phyloP scores from a whole-genome alignment of 441 rosid genomes.

The Croton setiger region DNA sequence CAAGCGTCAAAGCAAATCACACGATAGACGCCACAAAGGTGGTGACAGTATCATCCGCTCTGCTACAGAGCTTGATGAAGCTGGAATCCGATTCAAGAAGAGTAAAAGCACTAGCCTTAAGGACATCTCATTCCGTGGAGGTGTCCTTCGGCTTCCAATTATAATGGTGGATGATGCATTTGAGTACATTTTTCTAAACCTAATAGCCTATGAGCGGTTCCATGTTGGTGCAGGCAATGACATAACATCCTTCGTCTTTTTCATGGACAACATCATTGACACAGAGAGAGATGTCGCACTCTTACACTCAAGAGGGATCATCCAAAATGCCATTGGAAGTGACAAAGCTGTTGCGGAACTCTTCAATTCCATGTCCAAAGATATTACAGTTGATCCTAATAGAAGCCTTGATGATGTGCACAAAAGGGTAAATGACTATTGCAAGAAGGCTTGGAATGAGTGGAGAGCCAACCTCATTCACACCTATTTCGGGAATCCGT shows the following conservation, averaged over 20 bases:
- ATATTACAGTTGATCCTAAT: constrained; percentile 30
- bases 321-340: constrained; percentile 38
- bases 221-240: constrained; percentile 46
- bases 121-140: constrained; percentile 36
- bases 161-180: constrained; percentile 37
- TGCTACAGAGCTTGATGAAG: constrained; percentile 40
- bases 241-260: constrained; percentile 39
- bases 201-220: constrained; percentile 43
- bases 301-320: constrained; percentile 37
- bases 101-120: constrained; percentile 32
- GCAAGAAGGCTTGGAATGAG: constrained; percentile 37
- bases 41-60: constrained; percentile 31
- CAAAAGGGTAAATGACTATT: constrained; percentile 27
- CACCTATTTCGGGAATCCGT: constrained; percentile 37
- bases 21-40: background rate
- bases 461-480: constrained; percentile 42
- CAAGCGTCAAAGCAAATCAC: background rate
- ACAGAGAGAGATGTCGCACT: constrained; percentile 39
- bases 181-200: constrained; percentile 39
- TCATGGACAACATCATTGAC: constrained; percentile 43
- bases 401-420: constrained; percentile 24
- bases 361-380: constrained; percentile 40
- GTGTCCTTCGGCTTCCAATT: constrained; percentile 36
- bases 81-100: constrained; percentile 37
- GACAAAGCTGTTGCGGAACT: constrained; percentile 41